A percentile compares a stretch with the other conserved stretches of the same genome.
Evolutionary conservation across 352 stramenopile species (phyloP).

Genomic region (Plasmopara muralis): DNA sequence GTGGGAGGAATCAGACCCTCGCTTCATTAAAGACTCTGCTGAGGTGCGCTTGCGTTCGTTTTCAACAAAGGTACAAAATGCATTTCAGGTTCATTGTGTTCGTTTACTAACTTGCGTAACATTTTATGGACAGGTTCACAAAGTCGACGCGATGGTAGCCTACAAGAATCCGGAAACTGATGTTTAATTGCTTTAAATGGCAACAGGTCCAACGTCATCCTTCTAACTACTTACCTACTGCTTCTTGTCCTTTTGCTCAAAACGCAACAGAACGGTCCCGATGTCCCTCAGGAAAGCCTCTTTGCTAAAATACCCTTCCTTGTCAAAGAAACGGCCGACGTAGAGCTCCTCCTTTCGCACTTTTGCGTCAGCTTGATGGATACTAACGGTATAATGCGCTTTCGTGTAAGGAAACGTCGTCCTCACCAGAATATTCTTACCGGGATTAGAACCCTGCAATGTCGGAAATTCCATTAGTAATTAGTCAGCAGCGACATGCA

Average conservation of each 20-base stretch:
- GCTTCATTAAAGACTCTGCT: conserved; percentile 95
- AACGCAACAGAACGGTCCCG: conserved; percentile 46
- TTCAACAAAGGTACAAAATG: conserved; percentile 88
- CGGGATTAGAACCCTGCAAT: conserved; percentile 25
- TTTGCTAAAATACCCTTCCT: conserved; percentile 81
- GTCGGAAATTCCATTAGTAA: background rate
- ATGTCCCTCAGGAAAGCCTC: conserved; percentile 68
- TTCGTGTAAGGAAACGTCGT: conserved; percentile 68
- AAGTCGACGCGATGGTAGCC: conserved; percentile 97
- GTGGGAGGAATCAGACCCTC: conserved; percentile 98
- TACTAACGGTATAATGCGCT: conserved; percentile 58
- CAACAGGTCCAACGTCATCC: conserved; percentile 6
- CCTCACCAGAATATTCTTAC: conserved; percentile 47
- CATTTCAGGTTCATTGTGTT: background rate
- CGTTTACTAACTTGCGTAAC: conserved; percentile 10
- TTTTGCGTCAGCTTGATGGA: conserved; percentile 40
- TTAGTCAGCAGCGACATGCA: conserved; percentile 3
- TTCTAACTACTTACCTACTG: conserved; percentile 31
- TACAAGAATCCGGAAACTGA: conserved; percentile 91
- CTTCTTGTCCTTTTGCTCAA: conserved; percentile 69
- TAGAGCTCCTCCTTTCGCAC: conserved; percentile 63
- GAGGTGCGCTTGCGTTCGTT: conserved; percentile 98
- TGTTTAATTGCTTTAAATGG: conserved; percentile 35
- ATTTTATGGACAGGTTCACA: conserved; percentile 85
- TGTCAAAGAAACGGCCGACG: conserved; percentile 81